A percentile compares a stretch with the other conserved stretches of the same genome.
phyloP scores from a whole-genome alignment of 225 moss, liverwort and hornwort genomes.

The Climacium dendroides region DNA sequence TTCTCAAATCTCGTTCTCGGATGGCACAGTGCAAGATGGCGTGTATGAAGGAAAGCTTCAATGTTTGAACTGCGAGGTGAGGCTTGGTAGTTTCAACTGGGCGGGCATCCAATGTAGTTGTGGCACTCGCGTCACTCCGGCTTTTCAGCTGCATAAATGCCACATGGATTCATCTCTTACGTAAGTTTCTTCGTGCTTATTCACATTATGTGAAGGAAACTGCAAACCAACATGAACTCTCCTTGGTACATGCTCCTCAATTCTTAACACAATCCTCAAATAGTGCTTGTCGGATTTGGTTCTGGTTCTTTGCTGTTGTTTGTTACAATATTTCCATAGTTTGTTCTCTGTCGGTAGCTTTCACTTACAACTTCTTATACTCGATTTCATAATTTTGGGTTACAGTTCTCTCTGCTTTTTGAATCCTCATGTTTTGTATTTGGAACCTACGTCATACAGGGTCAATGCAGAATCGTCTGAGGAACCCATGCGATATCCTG shows the following conservation, averaged over 20 bases:
- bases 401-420: neutral
- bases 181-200: slow-evolving; percentile 4
- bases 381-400: neutral
- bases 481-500: slow-evolving; percentile 19
- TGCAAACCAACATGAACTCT: neutral
- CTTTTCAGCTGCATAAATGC: slow-evolving; percentile 97
- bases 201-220: neutral
- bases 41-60: slow-evolving; percentile 71
- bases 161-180: slow-evolving; percentile 55
- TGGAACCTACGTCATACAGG: neutral
- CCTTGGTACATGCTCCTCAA: neutral
- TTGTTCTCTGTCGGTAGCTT: neutral
- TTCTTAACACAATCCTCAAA: neutral
- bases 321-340: neutral
- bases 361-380: neutral
- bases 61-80: slow-evolving; percentile 63
- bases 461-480: slow-evolving; percentile 13
- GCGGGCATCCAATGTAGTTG: slow-evolving; percentile 99
- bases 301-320: neutral
- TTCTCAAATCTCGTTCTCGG: neutral
- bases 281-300: neutral
- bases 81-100: slow-evolving; percentile 94
- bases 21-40: slow-evolving; percentile 55
- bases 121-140: slow-evolving; percentile 86
- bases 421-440: neutral